Evolutionary conservation across 2,329 filamentous ascomycete genomes (phyloP).

Genomic region (Triangularia verruculosa): DNA sequence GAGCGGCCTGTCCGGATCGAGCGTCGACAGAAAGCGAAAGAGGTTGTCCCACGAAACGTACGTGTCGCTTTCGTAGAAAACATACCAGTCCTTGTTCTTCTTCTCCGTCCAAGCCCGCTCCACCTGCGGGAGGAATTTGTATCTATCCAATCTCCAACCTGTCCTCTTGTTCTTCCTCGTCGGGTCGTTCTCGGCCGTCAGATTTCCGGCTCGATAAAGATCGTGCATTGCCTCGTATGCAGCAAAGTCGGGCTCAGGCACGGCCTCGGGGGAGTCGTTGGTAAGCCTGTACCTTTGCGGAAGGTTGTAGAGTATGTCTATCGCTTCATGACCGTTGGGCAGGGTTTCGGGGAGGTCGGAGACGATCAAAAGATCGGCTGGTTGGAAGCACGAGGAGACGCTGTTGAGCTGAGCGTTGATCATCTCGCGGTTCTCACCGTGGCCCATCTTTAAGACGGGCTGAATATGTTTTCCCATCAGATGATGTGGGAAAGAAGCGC

Average conservation of each 20-base stretch:
- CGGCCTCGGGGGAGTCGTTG: conserved; percentile 3
- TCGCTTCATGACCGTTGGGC: conserved; percentile 40
- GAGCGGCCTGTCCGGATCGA: conserved; percentile 42
- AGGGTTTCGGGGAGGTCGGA: conserved; percentile 47
- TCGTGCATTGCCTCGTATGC: conserved; percentile 41
- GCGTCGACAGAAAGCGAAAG: conserved; percentile 47
- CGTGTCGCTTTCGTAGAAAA: conserved; percentile 57
- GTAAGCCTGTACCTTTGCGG: conserved; percentile 36
- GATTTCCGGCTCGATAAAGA: conserved; percentile 34
- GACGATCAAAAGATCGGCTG: conserved; percentile 45
- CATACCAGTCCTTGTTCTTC: conserved; percentile 48
- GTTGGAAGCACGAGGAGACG: conserved; percentile 47
- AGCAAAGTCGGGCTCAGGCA: conserved; percentile 36
- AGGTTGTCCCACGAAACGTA: conserved; percentile 47
- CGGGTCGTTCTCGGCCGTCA: conserved; percentile 32
- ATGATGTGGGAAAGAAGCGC: conserved; percentile 30
- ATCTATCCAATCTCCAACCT: conserved; percentile 56
- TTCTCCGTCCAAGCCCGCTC: conserved; percentile 43
- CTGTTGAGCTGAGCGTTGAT: conserved; percentile 48
- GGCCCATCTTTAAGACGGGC: conserved; percentile 47
- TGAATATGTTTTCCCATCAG: conserved; percentile 28
- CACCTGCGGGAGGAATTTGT: conserved; percentile 56
- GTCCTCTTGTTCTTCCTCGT: conserved; percentile 30
- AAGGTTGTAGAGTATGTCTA: conserved; percentile 47
- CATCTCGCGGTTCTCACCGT: conserved; percentile 41